A percentile compares a stretch with the other conserved stretches of the same genome.
Evolutionary conservation across 2,329 filamentous ascomycete species (phyloP).

Genomic region (Sporothrix mexicana): DNA sequence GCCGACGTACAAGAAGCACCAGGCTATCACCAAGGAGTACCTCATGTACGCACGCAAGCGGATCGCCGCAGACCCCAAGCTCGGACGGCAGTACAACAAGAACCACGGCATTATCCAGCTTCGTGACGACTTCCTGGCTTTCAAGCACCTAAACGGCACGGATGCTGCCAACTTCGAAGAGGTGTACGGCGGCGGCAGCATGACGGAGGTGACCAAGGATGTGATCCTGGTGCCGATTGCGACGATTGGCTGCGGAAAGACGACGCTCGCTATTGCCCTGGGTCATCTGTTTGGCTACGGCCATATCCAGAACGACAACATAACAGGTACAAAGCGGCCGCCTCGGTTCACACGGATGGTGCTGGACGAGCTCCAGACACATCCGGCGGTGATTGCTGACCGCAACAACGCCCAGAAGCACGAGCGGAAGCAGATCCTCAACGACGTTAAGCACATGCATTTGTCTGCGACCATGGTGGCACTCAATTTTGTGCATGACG

Average conservation of each 20-base stretch:
- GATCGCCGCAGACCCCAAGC: slow-evolving; percentile 68
- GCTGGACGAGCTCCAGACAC: slow-evolving; percentile 65
- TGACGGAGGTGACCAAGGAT: slow-evolving; percentile 65
- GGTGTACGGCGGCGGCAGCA: slow-evolving; percentile 55
- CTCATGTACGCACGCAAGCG: slow-evolving; percentile 78
- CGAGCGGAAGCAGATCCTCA: slow-evolving; percentile 86
- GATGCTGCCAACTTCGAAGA: slow-evolving; percentile 83
- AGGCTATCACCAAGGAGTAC: slow-evolving; percentile 89
- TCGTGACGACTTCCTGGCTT: slow-evolving; percentile 83
- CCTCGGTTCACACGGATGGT: slow-evolving; percentile 77
- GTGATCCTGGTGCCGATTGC: slow-evolving; percentile 89
- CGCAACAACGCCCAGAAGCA: slow-evolving; percentile 91
- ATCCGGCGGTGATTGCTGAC: slow-evolving; percentile 83
- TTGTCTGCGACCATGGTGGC: slow-evolving; percentile 76
- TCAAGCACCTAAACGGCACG: slow-evolving; percentile 82
- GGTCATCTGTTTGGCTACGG: slow-evolving; percentile 87
- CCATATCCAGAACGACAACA: slow-evolving; percentile 96
- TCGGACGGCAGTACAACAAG: slow-evolving; percentile 74
- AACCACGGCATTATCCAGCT: slow-evolving; percentile 97
- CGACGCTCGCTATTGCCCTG: slow-evolving; percentile 83
- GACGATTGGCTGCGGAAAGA: slow-evolving; percentile 96
- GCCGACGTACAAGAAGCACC: slow-evolving; percentile 84
- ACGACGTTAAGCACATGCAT: slow-evolving; percentile 71
- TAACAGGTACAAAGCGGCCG: slow-evolving; percentile 77
- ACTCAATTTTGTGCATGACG: slow-evolving; percentile 84